Conservation (phyloP, 83 land plant genomes). For the Picea mariana region DNA sequence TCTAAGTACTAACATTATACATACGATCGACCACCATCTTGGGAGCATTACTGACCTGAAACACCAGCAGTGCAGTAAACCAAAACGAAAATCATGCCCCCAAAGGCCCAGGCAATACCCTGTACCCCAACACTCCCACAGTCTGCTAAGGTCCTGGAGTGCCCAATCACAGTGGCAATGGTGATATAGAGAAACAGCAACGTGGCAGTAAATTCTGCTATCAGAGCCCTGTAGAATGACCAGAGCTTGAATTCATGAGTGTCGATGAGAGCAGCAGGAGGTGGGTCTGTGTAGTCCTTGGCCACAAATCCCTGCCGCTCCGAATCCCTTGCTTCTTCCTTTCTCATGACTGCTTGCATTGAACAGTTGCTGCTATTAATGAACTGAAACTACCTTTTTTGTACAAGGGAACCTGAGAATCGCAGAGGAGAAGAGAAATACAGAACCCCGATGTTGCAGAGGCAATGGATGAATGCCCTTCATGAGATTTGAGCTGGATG, state of each 20-base stretch:
- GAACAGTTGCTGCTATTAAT: too few species aligned
- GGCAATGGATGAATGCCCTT: too few species aligned
- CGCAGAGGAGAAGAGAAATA: too few species aligned
- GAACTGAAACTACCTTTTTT: too few species aligned
- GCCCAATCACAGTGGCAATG: constrained; percentile 55
- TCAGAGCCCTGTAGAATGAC: constrained; percentile 61
- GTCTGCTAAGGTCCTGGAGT: constrained; percentile 14
- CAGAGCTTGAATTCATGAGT: constrained; percentile 35
- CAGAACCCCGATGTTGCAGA: too few species aligned
- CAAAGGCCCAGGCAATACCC: constrained; percentile 68
- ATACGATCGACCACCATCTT: too few species aligned
- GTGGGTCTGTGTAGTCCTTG: constrained; percentile 56
- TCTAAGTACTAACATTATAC: too few species aligned
- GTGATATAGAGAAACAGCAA: constrained; percentile 56
- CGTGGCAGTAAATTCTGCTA: constrained; percentile 64
- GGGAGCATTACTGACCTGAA: constrained; percentile 31
- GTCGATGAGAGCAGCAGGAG: constrained; percentile 44
- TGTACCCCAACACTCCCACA: constrained; percentile 52
- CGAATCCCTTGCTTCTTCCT: constrained; percentile 28
- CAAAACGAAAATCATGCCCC: constrained; percentile 63
- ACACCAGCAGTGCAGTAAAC: constrained; percentile 73
- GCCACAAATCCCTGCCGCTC: constrained; percentile 15
- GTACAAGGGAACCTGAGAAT: too few species aligned
- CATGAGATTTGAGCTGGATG: too few species aligned
- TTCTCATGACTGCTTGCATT: neutral